A percentile compares a stretch with the other conserved stretches of the same genome.
These are phyloP conservation scores for Blastobotrys malaysiensis DNA, from an alignment of 1,139 yeast genomes.

Conservation along the genomic window DNA sequence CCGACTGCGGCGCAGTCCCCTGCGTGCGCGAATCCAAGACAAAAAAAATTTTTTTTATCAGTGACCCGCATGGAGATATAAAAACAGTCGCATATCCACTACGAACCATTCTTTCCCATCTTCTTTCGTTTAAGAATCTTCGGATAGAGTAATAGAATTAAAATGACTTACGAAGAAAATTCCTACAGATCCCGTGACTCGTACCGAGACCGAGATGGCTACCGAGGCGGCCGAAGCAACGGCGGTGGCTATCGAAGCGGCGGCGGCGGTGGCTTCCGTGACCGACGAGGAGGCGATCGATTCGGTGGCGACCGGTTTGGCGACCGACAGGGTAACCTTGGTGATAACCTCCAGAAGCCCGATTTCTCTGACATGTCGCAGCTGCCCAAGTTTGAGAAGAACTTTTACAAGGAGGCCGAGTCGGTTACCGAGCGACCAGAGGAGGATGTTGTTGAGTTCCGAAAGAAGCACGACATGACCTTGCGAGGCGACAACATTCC, in stretches of 20 bases:
- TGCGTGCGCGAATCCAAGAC: background rate
- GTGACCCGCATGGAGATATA: background rate
- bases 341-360: slow-evolving; percentile 60
- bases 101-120: slow-evolving; percentile 5
- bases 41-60: slow-evolving; percentile 4
- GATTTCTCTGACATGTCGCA: slow-evolving; percentile 65
- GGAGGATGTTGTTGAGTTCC: slow-evolving; percentile 64
- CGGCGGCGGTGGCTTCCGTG: slow-evolving; percentile 21
- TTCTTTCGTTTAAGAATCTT: slow-evolving; percentile 9
- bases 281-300: slow-evolving; percentile 27
- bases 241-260: slow-evolving; percentile 23
- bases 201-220: slow-evolving; percentile 14
- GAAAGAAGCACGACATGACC: slow-evolving; percentile 82
- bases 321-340: slow-evolving; percentile 44
- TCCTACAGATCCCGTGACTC: slow-evolving; percentile 25
- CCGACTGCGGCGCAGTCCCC: background rate
- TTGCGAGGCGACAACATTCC: slow-evolving; percentile 81
- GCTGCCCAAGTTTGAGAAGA: slow-evolving; percentile 89
- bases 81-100: slow-evolving; percentile 2
- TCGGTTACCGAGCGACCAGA: slow-evolving; percentile 70
- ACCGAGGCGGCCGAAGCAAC: slow-evolving; percentile 16
- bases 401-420: slow-evolving; percentile 85
- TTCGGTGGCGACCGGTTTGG: slow-evolving; percentile 34
- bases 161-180: slow-evolving; percentile 12
- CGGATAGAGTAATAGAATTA: background rate